Evolutionary conservation across 306 rosid genomes (phyloP).

Genomic region (Prinsepia uniflora): DNA sequence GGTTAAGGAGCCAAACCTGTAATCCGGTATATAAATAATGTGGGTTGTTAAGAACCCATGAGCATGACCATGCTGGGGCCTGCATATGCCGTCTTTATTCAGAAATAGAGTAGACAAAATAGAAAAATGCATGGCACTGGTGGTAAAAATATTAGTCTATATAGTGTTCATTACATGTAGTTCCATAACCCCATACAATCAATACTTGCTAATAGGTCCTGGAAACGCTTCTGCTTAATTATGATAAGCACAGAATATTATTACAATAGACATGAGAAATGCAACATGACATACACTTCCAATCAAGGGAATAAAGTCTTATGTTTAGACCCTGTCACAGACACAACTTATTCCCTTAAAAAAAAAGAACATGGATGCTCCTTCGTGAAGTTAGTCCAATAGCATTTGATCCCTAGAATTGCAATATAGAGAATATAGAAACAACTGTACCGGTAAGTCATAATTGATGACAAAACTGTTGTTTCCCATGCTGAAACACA

Average conservation of each 20-base stretch:
- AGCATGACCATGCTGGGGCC: constrained; percentile 17
- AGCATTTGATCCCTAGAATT: background rate
- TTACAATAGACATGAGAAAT: background rate
- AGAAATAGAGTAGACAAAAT: no score
- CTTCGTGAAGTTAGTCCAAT: background rate
- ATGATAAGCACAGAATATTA: background rate
- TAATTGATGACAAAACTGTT: constrained; percentile 8
- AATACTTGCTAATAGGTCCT: no score
- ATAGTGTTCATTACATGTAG: no score
- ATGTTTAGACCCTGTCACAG: background rate
- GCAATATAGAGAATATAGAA: background rate
- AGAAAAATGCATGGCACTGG: no score
- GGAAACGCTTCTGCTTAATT: no score
- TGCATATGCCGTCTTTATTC: constrained; percentile 7
- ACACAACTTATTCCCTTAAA: background rate
- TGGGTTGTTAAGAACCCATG: constrained; percentile 15
- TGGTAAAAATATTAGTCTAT: no score
- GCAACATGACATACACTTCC: background rate
- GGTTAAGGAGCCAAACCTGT: constrained; percentile 17
- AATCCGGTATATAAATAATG: constrained; percentile 14
- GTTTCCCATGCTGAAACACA: constrained; percentile 21
- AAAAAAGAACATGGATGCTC: background rate
- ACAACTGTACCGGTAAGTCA: constrained; percentile 8
- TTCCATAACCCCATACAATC: no score
- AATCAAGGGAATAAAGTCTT: background rate